Evolutionary conservation across 1,139 yeast species (phyloP).

Genomic region (Wickerhamiella pararugosa): DNA sequence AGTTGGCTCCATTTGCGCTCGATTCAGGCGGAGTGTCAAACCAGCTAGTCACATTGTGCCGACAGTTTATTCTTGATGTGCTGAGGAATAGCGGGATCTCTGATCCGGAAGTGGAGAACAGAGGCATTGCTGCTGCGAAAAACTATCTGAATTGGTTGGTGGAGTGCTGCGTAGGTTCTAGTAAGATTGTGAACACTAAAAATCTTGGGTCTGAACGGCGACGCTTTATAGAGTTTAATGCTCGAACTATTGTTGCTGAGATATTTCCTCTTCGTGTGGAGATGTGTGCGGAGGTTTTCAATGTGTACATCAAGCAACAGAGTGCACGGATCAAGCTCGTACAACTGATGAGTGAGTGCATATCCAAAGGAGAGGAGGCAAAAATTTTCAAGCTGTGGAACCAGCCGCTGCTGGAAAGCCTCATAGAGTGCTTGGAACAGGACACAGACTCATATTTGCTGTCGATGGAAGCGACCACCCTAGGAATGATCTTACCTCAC

Average conservation of each 20-base stretch:
- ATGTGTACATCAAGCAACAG: conserved; percentile 24
- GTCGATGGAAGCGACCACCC: conserved; percentile 29
- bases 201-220: conserved; percentile 30
- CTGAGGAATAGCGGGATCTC: neutral
- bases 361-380: conserved; percentile 22
- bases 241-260: conserved; percentile 28
- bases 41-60: conserved; percentile 29
- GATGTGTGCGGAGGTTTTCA: conserved; percentile 26
- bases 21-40: conserved; percentile 42
- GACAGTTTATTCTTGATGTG: conserved; percentile 30
- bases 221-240: conserved; percentile 35
- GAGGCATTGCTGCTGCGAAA: conserved; percentile 7
- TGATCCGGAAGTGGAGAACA: conserved; percentile 19
- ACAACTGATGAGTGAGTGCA: conserved; percentile 23
- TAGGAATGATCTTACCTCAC: conserved; percentile 45
- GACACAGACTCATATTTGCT: conserved; percentile 35
- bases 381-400: conserved; percentile 26
- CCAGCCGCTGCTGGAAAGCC: conserved; percentile 29
- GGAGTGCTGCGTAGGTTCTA: conserved; percentile 13
- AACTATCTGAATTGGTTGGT: conserved; percentile 12
- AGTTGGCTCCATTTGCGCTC: conserved; percentile 40
- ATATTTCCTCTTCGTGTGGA: conserved; percentile 29
- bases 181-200: conserved; percentile 18
- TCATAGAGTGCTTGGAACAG: conserved; percentile 31
- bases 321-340: conserved; percentile 28